phyloP scores from a whole-genome alignment of 1,284 basidiomycete genomes.

The Erythrobasidium hasegawianum region DNA sequence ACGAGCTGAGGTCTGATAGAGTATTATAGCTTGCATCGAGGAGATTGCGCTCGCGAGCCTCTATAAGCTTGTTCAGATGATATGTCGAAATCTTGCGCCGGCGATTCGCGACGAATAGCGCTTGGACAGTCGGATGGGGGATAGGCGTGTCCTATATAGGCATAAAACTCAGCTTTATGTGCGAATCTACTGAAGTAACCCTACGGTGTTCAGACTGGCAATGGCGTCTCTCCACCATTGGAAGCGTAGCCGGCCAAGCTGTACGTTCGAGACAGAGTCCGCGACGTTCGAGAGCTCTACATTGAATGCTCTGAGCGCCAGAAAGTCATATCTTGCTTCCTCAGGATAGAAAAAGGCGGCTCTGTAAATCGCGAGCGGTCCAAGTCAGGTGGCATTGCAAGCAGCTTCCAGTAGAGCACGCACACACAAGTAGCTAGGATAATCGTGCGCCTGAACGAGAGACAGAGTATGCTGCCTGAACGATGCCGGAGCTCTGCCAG shows the following conservation, averaged over 20 bases:
- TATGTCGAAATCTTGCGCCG: conserved; percentile 39
- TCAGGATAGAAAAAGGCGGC: conserved; percentile 67
- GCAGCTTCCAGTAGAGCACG: background rate
- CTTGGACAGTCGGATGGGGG: conserved; percentile 39
- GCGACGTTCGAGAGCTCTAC: conserved; percentile 77
- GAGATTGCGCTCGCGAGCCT: conserved; percentile 40
- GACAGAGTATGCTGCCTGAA: conserved; percentile 11
- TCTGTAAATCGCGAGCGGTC: background rate
- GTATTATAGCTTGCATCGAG: conserved; percentile 38
- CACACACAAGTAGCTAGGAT: conserved; percentile 31
- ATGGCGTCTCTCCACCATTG: conserved; percentile 90
- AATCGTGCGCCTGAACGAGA: conserved; percentile 20
- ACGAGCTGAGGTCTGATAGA: conserved; percentile 41
- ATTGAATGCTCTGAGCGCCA: conserved; percentile 83
- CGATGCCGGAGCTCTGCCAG: too few relatives aligned
- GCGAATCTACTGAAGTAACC: too few relatives aligned
- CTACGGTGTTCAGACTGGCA: conserved; percentile 11
- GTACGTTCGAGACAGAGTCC: conserved; percentile 70
- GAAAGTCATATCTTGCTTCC: conserved; percentile 63
- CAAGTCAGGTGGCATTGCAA: background rate
- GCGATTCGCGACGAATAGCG: conserved; percentile 37
- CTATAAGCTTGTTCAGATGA: conserved; percentile 40
- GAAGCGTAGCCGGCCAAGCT: conserved; percentile 80
- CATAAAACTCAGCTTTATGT: background rate
- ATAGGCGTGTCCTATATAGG: conserved; percentile 33